Evolutionary conservation across 192 early-diverging fungal species (phyloP), one percentile per base, ranked within the genome.

Genomic region (Mortierella hygrophila): DNA sequence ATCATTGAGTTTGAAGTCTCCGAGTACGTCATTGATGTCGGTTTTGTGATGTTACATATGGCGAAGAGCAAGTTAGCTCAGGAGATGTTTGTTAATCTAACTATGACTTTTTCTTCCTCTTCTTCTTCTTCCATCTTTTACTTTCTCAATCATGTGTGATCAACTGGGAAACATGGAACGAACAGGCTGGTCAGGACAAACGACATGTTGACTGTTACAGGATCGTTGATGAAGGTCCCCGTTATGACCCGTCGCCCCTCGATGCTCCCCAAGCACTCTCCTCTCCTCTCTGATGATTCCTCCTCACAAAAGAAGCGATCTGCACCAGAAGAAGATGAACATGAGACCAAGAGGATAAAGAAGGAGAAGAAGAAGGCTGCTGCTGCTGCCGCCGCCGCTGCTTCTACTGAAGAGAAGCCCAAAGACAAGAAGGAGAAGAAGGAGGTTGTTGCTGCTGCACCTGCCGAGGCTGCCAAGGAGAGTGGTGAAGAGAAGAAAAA

Each of bases 201-300:
- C 88, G 94, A 96, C 44, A 95, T 97, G 80, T 89, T 97, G 54
- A 94, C 95, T 21, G 93, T 97, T 32, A 94, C 93, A 57, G 97
- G 97, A 68, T 94, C 96, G 5, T 81, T 97, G 74, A 80, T 90
- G 70, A 76, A 74, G 37, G 77, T 79, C 18, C 81, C 86, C 10
- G 82, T 82, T 55, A 85, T 71, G 41, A 46, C 72, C 15, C 82
- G 82, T 41, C 76, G 79, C n/a, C 47, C 90, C 38, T 81, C 77
- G 15, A 79, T 75, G 72, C 79, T 84, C 70, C 60, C 78, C 57
- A 83, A 82, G 75, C 42, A 79, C 16, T 72, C 78, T 9, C 55
- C 75, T 0, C 35, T 49, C 18, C 63, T 72, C n/a, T 79, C 82
- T 23, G 80, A 40, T 23, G 72, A 47, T 29, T 81, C 75, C 26